These are phyloP conservation scores for Podaxis mareebaensis DNA, from an alignment of 768 basidiomycete species.

Conservation along the genomic window DNA sequence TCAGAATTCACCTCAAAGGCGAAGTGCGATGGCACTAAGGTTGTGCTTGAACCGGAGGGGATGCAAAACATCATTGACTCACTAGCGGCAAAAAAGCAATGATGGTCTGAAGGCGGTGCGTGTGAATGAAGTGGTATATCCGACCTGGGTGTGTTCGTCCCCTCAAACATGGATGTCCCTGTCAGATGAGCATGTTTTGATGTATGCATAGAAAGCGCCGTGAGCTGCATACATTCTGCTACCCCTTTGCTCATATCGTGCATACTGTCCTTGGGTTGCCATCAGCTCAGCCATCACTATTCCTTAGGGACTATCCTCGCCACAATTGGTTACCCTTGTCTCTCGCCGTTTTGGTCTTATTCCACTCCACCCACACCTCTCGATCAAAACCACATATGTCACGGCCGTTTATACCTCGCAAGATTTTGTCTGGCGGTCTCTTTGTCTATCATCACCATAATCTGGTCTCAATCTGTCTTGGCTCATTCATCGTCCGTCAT, in stretches of 20 bases:
- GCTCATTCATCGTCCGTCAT: neutral
- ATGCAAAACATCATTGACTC: slow-evolving; percentile 49
- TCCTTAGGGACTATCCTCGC: neutral
- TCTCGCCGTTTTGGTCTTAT: neutral
- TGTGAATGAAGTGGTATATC: slow-evolving; percentile 1
- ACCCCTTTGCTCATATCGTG: neutral
- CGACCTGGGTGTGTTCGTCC: slow-evolving; percentile 1
- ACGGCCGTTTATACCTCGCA: neutral
- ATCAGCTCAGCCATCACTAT: neutral
- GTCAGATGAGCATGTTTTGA: neutral
- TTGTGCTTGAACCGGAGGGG: slow-evolving; percentile 66
- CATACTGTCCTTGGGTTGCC: neutral
- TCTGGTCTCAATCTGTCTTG: neutral
- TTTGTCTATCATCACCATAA: neutral
- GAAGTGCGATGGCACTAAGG: slow-evolving; percentile 80
- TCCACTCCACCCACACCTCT: neutral
- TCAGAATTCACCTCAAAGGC: slow-evolving; percentile 81
- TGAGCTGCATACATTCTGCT: neutral
- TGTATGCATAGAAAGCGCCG: neutral
- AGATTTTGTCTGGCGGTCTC: neutral
- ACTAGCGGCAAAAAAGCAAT: slow-evolving; percentile 33
- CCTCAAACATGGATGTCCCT: neutral
- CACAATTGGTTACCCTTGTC: neutral
- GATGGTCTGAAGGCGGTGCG: neutral
- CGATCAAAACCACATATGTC: neutral